phyloP scores from a whole-genome alignment of 2,329 filamentous ascomycete species.

The Cladosporium sp. region DNA sequence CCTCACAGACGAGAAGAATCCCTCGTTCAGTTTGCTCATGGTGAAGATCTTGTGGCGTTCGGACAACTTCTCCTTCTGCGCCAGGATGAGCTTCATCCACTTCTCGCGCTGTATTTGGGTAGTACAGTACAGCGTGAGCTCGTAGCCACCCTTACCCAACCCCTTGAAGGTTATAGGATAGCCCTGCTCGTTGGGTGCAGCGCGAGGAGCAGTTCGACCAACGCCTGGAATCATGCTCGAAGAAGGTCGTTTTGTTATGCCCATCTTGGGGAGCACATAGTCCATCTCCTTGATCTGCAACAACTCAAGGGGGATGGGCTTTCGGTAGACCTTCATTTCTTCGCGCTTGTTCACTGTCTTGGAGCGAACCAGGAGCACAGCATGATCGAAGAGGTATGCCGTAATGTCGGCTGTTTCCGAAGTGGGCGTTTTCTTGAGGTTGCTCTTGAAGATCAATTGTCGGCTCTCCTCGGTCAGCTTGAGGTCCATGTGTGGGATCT shows the following conservation, averaged over 20 bases:
- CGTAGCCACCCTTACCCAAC: conserved; percentile 91
- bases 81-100: conserved; percentile 94
- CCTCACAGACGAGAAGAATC: conserved; percentile 87
- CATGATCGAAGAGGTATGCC: conserved; percentile 94
- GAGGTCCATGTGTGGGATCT: conserved; percentile 85
- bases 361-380: conserved; percentile 81
- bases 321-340: conserved; percentile 90
- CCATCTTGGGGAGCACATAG: conserved; percentile 77
- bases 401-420: conserved; percentile 80
- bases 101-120: conserved; percentile 85
- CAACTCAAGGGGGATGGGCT: conserved; percentile 90
- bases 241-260: conserved; percentile 78
- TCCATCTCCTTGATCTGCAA: conserved; percentile 96
- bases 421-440: conserved; percentile 85
- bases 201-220: conserved; percentile 45
- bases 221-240: conserved; percentile 70
- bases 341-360: conserved; percentile 92
- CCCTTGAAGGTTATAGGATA: conserved; percentile 96
- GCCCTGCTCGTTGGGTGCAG: conserved; percentile 60
- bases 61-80: conserved; percentile 79
- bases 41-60: conserved; percentile 68
- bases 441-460: conserved; percentile 89
- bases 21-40: conserved; percentile 67
- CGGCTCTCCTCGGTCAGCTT: conserved; percentile 91
- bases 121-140: conserved; percentile 80